These are phyloP conservation scores for Aspergillus neoniger DNA, from an alignment of 2,329 filamentous ascomycete species.

Conservation along the genomic window DNA sequence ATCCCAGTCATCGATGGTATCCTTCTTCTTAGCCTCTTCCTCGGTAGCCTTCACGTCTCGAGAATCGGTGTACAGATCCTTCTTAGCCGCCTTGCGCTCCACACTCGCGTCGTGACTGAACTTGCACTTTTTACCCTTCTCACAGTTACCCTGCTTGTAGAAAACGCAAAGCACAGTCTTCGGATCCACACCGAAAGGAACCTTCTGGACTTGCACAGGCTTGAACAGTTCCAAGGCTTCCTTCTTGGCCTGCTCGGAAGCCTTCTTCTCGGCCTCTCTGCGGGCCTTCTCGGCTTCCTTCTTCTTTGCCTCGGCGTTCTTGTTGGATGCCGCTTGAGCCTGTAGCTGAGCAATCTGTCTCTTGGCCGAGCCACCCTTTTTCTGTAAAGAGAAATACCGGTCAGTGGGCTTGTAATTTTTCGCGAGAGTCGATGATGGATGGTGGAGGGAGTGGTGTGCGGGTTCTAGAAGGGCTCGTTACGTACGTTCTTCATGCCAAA, in stretches of 20 bases:
- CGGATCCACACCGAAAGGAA: constrained; percentile 95
- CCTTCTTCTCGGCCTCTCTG: constrained; percentile 85
- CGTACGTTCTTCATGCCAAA: constrained; percentile 97
- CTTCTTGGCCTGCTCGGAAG: constrained; percentile 78
- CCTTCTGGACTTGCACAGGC: constrained; percentile 94
- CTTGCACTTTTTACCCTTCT: constrained; percentile 98
- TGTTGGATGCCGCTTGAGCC: constrained; percentile 70
- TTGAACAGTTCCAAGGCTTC: constrained; percentile 84
- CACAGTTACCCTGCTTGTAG: constrained; percentile 94
- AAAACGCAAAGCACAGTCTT: constrained; percentile 97
- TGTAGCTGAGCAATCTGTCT: constrained; percentile 85
- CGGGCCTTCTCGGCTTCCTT: constrained; percentile 66
- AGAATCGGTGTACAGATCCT: constrained; percentile 82
- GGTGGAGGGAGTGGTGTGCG: background rate
- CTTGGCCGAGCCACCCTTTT: constrained; percentile 90
- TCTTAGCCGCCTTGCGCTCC: constrained; percentile 91
- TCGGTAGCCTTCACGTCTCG: constrained; percentile 69
- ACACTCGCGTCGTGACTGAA: constrained; percentile 89
- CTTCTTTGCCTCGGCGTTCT: constrained; percentile 83
- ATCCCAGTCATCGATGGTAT: constrained; percentile 96
- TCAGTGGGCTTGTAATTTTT: constrained; percentile 20
- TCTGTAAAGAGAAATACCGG: constrained; percentile 47
- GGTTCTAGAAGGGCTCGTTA: constrained; percentile 18
- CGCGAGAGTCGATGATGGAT: background rate
- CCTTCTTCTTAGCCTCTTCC: constrained; percentile 73